Base-by-base conservation (phyloP, 148 eudicot species). In the Camellia lanceoleosa region DNA sequence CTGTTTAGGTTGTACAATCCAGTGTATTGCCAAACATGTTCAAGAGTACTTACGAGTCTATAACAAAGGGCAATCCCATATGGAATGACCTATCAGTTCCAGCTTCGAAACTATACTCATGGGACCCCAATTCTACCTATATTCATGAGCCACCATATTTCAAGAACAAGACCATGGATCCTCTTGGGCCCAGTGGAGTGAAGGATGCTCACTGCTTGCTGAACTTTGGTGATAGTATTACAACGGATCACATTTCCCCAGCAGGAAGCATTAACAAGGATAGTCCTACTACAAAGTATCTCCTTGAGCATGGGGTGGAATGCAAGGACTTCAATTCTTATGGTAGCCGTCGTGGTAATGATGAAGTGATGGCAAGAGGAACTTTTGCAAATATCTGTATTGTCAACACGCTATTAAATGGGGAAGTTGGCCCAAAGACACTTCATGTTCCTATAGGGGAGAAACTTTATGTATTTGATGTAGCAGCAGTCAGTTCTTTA, bases 381-480 rank as follows among this genome's bases (percentile, higher is more conserved):
- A 54, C 76, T 55, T 73, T 73, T 12, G 47, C 63, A 10, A 73
- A 73, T 55, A 10, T 20, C 55, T 62, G 15, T 5, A 63, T 73
- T 56, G n/a, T 7, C 4, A 73, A 73, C 76, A 54, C 55, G 63
- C 44, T 54, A n/a, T 8, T 49, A 44, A 88, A 84, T 49, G 76
- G 55, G 4, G 76, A 55, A 73, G 6, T 14, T 8, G 76, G 76
- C n/a, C n/a, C n/a, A n/a, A n/a, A n/a, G n/a, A n/a, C 76, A 73
- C 5, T 73, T 73, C 76, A 23, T 23, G 4, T 73, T 23, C 76
- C 76, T 16, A 73, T n/a, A 3, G 62, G 76, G 46, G 76, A 73
- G 76, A 73, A 73, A 15, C 46, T 2, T 16, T 51, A 30, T 3
- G 62, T 73, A 43, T 73, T 73, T 23, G 63, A 73, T 73, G 76